Evolutionary conservation across 129 eudicot species (phyloP), one percentile per base, ranked within the genome.

Genomic region (Escallonia rubra): DNA sequence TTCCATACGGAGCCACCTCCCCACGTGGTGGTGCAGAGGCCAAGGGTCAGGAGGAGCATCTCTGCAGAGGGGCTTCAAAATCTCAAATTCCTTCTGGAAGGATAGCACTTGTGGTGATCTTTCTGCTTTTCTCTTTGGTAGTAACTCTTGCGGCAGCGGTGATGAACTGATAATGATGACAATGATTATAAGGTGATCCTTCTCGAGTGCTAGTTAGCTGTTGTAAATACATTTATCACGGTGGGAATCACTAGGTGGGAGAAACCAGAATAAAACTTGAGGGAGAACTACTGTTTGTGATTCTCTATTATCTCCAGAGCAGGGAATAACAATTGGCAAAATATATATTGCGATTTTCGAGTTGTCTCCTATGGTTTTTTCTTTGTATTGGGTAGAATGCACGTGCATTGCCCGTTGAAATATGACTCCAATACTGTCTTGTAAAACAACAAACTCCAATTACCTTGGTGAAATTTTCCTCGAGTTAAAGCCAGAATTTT

Each of bases 61-160:
- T 93, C 98, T 7, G 98, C 98, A 1, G 98, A 93, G 74, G 91
- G 87, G 77, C 80, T 93, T 79, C 78, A 84, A 66, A 93, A 79
- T 73, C 86, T 93, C 44, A 84, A 75, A 43, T 79, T 74, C 64
- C 91, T 86, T 74, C 88, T 92, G 70, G 87, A 81, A 66, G 89
- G 79, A 41, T 91, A 77, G 70, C 10, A 50, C 55, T 50, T 5
- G 12, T 5, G 12, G 4, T 50, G 3, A 64, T 12, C 4, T 13
- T 54, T 54, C 23, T 14, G 1, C 23, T 50, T 10, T 15, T 57
- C 59, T 14, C 3, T 72, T 50, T 61, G 50, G 55, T 56, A 41
- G 54, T 12, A 8, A 49, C 57, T 76, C 66, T 34, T 44, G 64
- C 12, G 34, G 34, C 34, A 23, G 34, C 34, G 61, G 60, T 54